Evolutionary conservation across 257 asterid species (phyloP).

Genomic region (Ilex aquifolium): DNA sequence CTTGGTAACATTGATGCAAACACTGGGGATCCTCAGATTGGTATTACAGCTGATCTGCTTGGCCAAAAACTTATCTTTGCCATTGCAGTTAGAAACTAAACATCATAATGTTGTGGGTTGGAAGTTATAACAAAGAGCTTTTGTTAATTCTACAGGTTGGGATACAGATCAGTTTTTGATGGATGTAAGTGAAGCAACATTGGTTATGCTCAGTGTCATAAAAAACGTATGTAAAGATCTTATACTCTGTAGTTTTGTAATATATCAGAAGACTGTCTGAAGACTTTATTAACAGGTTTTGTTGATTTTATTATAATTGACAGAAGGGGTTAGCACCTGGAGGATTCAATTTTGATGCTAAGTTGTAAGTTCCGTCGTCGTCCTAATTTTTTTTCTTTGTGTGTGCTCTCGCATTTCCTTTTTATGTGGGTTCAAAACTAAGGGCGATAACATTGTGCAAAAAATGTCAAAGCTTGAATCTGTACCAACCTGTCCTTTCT

Average conservation of each 20-base stretch:
- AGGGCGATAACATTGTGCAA: too few relatives aligned
- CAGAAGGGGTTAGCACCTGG: constrained; percentile 99
- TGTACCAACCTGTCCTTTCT: too few relatives aligned
- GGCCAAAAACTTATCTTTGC: not conserved
- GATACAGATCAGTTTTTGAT: constrained; percentile 97
- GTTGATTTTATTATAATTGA: constrained; percentile 5
- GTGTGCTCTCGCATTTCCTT: not conserved
- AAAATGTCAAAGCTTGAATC: too few relatives aligned
- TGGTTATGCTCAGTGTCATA: constrained; percentile 76
- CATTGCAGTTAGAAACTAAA: not conserved
- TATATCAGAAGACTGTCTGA: not conserved
- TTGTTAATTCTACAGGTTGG: constrained; percentile 61
- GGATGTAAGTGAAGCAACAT: constrained; percentile 93
- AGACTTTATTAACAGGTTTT: not conserved
- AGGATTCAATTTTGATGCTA: constrained; percentile 97
- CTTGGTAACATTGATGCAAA: constrained; percentile 95
- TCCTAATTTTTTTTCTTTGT: not conserved
- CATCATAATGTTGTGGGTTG: constrained; percentile 3
- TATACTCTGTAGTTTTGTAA: too few relatives aligned
- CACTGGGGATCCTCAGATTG: constrained; percentile 90
- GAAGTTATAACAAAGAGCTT: constrained; percentile 1
- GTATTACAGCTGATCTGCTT: constrained; percentile 17
- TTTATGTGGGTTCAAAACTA: too few relatives aligned
- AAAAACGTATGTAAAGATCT: constrained; percentile 47
- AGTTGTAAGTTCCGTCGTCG: constrained; percentile 45